phyloP scores from a whole-genome alignment of 805 yeast species.

The Myxozyma kluyveri region DNA sequence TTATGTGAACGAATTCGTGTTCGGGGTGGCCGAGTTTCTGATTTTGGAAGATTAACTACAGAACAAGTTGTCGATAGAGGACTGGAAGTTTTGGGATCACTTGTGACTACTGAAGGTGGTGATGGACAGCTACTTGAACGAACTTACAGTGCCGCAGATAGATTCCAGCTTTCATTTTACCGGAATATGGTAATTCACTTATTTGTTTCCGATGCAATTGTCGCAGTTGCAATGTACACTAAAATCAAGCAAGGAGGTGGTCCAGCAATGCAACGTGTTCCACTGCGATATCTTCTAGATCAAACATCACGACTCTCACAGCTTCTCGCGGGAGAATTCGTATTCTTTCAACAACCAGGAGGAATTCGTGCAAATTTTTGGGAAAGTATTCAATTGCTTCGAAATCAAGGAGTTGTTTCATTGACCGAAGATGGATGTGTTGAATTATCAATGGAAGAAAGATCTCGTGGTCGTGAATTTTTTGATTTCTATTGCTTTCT shows the following conservation, averaged over 20 bases:
- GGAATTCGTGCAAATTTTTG: conserved; percentile 39
- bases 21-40: conserved; percentile 44
- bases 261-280: conserved; percentile 30
- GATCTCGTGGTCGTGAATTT: conserved; percentile 34
- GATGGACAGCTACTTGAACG: conserved; percentile 39
- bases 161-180: conserved; percentile 56
- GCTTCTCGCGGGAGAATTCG: conserved; percentile 43
- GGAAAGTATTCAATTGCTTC: conserved; percentile 35
- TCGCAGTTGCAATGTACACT: conserved; percentile 43
- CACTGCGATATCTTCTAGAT: conserved; percentile 33
- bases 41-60: conserved; percentile 35
- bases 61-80: conserved; percentile 41
- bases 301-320: conserved; percentile 40
- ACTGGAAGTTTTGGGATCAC: conserved; percentile 42
- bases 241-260: conserved; percentile 35
- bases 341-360: conserved; percentile 37
- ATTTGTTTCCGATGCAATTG: conserved; percentile 52
- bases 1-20: conserved; percentile 38
- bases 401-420: conserved; percentile 36
- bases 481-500: conserved; percentile 45
- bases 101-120: conserved; percentile 34
- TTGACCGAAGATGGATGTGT: conserved; percentile 29
- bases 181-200: conserved; percentile 57
- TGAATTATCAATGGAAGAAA: conserved; percentile 29
- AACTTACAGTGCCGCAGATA: conserved; percentile 45